Base-by-base conservation (phyloP, 225 moss, liverwort and hornwort species). In the Sphagnum contortum region DNA sequence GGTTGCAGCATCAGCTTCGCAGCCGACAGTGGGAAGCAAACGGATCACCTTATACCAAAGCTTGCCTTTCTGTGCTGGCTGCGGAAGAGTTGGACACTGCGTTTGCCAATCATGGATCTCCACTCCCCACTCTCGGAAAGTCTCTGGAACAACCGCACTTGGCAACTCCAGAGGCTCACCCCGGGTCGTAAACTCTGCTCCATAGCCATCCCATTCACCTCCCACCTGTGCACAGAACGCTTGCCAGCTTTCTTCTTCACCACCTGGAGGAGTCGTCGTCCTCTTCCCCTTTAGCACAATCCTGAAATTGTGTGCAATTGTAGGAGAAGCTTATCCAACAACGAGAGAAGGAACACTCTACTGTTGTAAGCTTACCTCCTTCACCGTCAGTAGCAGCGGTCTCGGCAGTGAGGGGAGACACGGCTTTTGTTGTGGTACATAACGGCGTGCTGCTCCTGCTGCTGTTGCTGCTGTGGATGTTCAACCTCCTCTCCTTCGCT, bases 1-100 rank as follows among this genome's bases (percentile, higher is more conserved):
- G 12, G 87, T 89, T 64, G 89, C 92, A 62, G 92, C 92, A 75
- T 96, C 92, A n/a, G 88, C 95, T 69, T 96, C 95, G 66, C 92
- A 88, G 14, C 90, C 92, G 29, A 92, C 95, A 3, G 90, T 92
- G 2, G 95, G 95, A 44, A 79, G 80, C 65, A 96, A 66, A 61
- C 69, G 82, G 12, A 88, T 79, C 48, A 84, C 72, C 75, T 80
- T 92, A 68, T 93, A 91, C 75, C 65, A 71, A 9, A 90, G 52
- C 44, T 57, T 73, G 48, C 66, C 80, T 59, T 45, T 9, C 64
- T 80, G 52, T 6, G 76, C 74, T 45, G 80, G 72, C 57, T 72
- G 76, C 3, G 87, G 85, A 12, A 83, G 61, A 66, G 93, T 89
- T 3, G 93, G 81, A 69, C 98, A 89, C 80, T 84, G 88, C 0